Evolutionary conservation across 768 basidiomycete species (phyloP).

Genomic region (Lentinula edodes): DNA sequence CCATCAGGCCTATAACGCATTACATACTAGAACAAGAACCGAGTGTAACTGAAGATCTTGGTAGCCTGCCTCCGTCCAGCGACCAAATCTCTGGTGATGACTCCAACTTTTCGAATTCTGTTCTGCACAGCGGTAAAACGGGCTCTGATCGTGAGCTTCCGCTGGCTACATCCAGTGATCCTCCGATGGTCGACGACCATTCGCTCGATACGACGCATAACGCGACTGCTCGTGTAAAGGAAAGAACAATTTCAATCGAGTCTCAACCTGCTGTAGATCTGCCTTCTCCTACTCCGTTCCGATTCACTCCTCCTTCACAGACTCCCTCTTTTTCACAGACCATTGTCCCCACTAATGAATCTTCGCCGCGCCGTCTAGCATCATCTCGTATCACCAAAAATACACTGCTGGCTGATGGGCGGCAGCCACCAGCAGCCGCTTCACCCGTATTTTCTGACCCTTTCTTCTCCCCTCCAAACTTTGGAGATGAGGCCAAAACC

Average conservation of each 20-base stretch:
- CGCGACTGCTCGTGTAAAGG: not conserved
- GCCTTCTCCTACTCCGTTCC: not conserved
- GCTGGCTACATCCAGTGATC: not conserved
- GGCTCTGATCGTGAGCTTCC: not conserved
- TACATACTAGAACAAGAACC: not conserved
- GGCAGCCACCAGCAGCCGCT: not conserved
- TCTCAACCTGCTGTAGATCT: not conserved
- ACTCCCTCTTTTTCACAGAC: not conserved
- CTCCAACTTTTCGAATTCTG: not conserved
- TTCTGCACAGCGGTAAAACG: not conserved
- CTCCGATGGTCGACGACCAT: not conserved
- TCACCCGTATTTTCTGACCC: not conserved
- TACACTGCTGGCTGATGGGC: not conserved
- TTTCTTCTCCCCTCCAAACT: not conserved
- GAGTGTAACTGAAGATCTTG: not conserved
- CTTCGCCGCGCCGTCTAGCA: not conserved
- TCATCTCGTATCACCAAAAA: not conserved
- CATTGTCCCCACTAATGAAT: not conserved
- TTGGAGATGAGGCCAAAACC: not conserved
- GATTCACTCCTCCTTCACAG: not conserved
- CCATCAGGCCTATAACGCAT: not conserved
- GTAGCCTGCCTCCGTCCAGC: slow-evolving; percentile 3
- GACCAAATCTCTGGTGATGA: not conserved
- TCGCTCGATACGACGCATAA: not conserved
- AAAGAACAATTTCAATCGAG: not conserved